A percentile compares a stretch with the other conserved stretches of the same genome.
phyloP scores from a whole-genome alignment of 2,329 filamentous ascomycete species.

The Westerdykella sp. region DNA sequence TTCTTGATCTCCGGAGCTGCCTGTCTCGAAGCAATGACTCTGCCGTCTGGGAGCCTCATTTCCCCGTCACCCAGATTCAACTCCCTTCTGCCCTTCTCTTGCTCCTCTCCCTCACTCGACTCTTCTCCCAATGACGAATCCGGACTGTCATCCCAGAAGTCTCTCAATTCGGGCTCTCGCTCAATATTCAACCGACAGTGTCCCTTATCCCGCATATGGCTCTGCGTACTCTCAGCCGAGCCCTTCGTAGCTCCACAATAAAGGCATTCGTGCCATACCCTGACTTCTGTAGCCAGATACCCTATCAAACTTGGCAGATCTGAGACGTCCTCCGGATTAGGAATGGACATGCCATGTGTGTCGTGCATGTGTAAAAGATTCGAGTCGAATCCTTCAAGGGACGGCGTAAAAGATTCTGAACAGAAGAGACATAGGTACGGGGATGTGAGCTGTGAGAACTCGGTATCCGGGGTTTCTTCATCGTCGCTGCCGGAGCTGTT shows the following conservation, averaged over 20 bases:
- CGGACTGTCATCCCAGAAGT: slow-evolving; percentile 22
- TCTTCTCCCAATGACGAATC: neutral
- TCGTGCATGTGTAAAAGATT: slow-evolving; percentile 27
- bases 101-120: neutral
- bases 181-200: slow-evolving; percentile 33
- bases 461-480: neutral
- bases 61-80: slow-evolving; percentile 5
- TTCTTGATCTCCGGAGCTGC: slow-evolving; percentile 2
- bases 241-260: slow-evolving; percentile 28
- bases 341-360: slow-evolving; percentile 24
- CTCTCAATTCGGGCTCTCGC: slow-evolving; percentile 26
- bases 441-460: neutral
- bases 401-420: slow-evolving; percentile 6
- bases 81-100: neutral
- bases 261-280: slow-evolving; percentile 29
- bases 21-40: slow-evolving; percentile 6
- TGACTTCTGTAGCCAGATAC: slow-evolving; percentile 25
- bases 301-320: slow-evolving; percentile 25
- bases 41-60: slow-evolving; percentile 7
- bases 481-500: neutral
- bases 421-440: slow-evolving; percentile 28
- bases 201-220: slow-evolving; percentile 33
- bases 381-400: slow-evolving; percentile 3
- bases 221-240: slow-evolving; percentile 22
- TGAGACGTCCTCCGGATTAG: slow-evolving; percentile 15